Evolutionary conservation across 1,284 basidiomycete species (phyloP).

Genomic region (Cutaneotrichosporon cutaneum): DNA sequence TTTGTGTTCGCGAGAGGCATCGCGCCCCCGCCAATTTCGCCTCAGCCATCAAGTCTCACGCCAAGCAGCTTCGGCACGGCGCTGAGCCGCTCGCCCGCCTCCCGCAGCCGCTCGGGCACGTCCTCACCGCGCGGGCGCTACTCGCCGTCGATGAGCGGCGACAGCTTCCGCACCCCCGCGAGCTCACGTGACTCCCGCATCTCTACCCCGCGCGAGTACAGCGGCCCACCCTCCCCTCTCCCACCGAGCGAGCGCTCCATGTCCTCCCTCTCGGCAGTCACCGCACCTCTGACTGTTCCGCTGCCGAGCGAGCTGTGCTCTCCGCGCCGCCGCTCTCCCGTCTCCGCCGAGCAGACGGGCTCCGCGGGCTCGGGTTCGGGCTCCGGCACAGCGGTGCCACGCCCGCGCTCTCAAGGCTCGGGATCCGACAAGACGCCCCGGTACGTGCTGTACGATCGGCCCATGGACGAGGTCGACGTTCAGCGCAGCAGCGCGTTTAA

Average conservation of each 20-base stretch:
- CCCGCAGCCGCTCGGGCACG: neutral
- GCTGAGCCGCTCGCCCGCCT: neutral
- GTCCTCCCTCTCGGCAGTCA: neutral
- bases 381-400: neutral
- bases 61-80: neutral
- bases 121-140: neutral
- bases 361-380: neutral
- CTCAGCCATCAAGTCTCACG: constrained; percentile 10
- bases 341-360: neutral
- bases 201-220: neutral
- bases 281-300: neutral
- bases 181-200: neutral
- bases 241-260: neutral
- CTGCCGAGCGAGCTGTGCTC: neutral
- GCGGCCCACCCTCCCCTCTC: neutral
- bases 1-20: constrained; percentile 44
- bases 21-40: constrained; percentile 28
- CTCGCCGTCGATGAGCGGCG: neutral
- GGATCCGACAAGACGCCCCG: neutral
- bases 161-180: neutral
- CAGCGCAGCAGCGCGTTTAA: constrained; percentile 5
- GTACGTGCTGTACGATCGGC: constrained; percentile 19
- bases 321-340: neutral
- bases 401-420: neutral
- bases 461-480: constrained; percentile 12